Evolutionary conservation across 148 eudicot genomes (phyloP), one percentile per base, ranked within the genome.

Genomic region (Camellia sinensis): DNA sequence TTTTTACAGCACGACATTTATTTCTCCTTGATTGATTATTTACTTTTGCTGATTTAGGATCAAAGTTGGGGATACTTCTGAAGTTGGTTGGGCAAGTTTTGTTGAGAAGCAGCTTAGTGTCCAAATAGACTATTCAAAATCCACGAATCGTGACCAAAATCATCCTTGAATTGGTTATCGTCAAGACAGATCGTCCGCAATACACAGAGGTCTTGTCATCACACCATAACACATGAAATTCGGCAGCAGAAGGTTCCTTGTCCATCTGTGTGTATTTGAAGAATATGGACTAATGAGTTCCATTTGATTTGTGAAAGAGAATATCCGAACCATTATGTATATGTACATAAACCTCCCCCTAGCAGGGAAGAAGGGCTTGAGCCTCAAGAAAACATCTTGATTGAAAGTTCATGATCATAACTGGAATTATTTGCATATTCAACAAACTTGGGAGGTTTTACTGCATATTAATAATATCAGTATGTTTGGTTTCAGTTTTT

Each of bases 21-120:
- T 61, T 6, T n/a, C 3, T 17, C 22, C 22, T 7, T 64, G 43
- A 15, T 22, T 22, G 45, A 19, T 46, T 21, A 22, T 19, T 61
- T 21, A 29, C 17, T 65, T 14, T n/a, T 67, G 65, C 22, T 61
- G 79, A 78, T 53, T 37, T 48, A 37, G 80, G 63, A 67, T 67
- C 12, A 22, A 50, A 18, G 79, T 18, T 22, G 50, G 64, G 62
- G 64, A 67, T 12, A 53, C 63, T 18, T 69, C 48, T 53, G 64
- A 67, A 78, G 52, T 78, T 67, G 10, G 74, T 52, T 7, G 1
- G 29, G 29, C 29, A 67, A 67, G 80, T 67, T 78, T 54, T 52
- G 45, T 17, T n/a, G 19, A 40, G 72, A 63, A 61, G 21, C 46
- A 13, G 43, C 66, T 74, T 59, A 22, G 60, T n/a, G 40, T 43